These are phyloP conservation scores for Globisporangium nunn DNA, from an alignment of 352 stramenopile genomes.

Conservation along the genomic window DNA sequence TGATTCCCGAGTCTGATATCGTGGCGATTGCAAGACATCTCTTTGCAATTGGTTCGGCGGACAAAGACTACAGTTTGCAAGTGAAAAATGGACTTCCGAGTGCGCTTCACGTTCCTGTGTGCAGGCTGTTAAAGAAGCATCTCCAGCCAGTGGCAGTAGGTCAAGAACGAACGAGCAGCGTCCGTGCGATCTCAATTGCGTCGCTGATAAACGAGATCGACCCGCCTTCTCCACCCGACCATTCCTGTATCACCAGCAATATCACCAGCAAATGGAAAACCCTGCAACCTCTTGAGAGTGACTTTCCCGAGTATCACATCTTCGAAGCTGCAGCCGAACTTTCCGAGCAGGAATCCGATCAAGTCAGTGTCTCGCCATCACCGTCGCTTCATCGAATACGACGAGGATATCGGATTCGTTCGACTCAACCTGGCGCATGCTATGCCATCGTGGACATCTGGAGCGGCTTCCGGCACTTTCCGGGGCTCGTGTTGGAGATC, in stretches of 20 bases:
- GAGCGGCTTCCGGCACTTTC: conserved; percentile 2
- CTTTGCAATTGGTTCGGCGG: conserved; percentile 12
- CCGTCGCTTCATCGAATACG: background rate
- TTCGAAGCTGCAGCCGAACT: background rate
- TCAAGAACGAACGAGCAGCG: background rate
- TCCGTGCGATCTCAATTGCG: conserved; percentile 3
- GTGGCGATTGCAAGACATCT: conserved; percentile 21
- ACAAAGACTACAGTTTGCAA: conserved; percentile 7
- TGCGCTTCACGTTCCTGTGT: conserved; percentile 19
- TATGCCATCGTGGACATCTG: conserved; percentile 1
- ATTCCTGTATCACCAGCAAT: background rate
- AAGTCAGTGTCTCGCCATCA: too few relatives aligned
- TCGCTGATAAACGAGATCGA: background rate
- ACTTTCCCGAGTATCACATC: background rate
- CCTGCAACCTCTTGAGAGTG: conserved; percentile 1
- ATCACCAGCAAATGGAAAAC: background rate
- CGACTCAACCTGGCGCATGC: background rate
- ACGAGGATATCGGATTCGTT: background rate
- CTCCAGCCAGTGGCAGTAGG: background rate
- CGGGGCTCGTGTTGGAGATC: conserved; percentile 1
- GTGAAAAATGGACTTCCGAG: conserved; percentile 24
- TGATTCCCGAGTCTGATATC: conserved; percentile 26
- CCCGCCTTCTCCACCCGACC: background rate
- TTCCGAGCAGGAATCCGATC: background rate
- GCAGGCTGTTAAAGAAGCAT: conserved; percentile 23